phyloP scores from a whole-genome alignment of 495 filamentous ascomycete genomes.

The Penicillium ochrochloron region DNA sequence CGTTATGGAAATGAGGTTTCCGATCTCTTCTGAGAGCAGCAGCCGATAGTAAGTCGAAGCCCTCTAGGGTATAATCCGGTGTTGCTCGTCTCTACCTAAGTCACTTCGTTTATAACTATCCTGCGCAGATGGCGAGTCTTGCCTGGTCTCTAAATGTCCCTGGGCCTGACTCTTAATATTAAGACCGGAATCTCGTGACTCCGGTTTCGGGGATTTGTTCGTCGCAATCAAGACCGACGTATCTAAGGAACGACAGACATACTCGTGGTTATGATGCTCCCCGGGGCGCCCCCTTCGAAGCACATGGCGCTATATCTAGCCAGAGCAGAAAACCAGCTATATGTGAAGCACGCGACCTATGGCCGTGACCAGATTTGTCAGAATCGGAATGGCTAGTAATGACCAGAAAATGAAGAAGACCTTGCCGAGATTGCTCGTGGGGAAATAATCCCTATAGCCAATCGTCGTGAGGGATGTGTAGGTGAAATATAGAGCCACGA shows the following conservation, averaged over 20 bases:
- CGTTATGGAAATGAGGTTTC: background rate
- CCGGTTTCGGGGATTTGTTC: background rate
- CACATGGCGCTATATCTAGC: background rate
- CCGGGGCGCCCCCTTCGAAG: background rate
- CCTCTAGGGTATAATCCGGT: too few species aligned
- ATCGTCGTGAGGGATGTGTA: slow-evolving; percentile 15
- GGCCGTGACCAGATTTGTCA: slow-evolving; percentile 17
- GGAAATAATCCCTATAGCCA: slow-evolving; percentile 38
- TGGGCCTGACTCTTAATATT: background rate
- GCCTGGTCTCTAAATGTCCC: background rate
- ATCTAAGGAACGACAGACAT: background rate
- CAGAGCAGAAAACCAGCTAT: background rate
- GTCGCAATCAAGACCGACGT: background rate
- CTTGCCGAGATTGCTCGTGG: slow-evolving; percentile 68
- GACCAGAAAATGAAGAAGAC: slow-evolving; percentile 62
- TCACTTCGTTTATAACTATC: background rate
- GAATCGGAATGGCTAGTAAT: slow-evolving; percentile 17
- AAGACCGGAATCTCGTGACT: background rate
- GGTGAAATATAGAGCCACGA: slow-evolving; percentile 33
- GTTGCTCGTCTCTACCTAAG: background rate
- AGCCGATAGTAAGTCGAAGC: background rate
- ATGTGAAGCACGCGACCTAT: background rate
- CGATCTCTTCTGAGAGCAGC: background rate
- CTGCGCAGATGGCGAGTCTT: background rate
- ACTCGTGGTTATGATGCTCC: background rate